Conservation (phyloP, 2,329 filamentous ascomycete genomes). For the Apiospora phragmitis region DNA sequence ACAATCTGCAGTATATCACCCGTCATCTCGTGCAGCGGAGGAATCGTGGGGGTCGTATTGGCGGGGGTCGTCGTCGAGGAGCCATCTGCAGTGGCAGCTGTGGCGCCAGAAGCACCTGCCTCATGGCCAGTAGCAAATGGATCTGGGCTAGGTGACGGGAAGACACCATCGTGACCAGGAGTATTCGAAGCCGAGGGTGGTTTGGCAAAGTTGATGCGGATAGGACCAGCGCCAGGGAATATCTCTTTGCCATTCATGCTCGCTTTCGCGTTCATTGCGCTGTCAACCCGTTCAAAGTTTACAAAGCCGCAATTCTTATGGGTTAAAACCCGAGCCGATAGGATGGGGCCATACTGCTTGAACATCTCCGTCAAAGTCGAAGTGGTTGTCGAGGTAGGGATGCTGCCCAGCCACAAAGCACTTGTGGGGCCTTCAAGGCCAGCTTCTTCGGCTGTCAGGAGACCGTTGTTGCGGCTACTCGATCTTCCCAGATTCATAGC, state of each 20-base stretch:
- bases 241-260: slow-evolving; percentile 96
- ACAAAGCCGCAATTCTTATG: slow-evolving; percentile 99
- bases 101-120: slow-evolving; percentile 37
- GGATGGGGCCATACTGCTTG: slow-evolving; percentile 85
- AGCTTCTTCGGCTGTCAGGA: slow-evolving; percentile 73
- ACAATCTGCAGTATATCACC: slow-evolving; percentile 84
- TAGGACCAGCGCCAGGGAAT: slow-evolving; percentile 92
- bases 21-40: slow-evolving; percentile 75
- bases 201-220: slow-evolving; percentile 96
- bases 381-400: slow-evolving; percentile 93
- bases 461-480: slow-evolving; percentile 65
- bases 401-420: slow-evolving; percentile 95
- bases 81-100: slow-evolving; percentile 41
- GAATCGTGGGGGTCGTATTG: slow-evolving; percentile 62
- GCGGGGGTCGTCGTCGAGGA: slow-evolving; percentile 32
- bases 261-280: slow-evolving; percentile 84
- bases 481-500: slow-evolving; percentile 71
- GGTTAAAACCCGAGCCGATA: slow-evolving; percentile 89
- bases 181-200: slow-evolving; percentile 88
- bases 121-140: slow-evolving; percentile 66
- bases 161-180: slow-evolving; percentile 83
- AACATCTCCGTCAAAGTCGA: slow-evolving; percentile 96
- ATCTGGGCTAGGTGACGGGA: slow-evolving; percentile 88
- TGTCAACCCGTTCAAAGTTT: slow-evolving; percentile 91
- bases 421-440: slow-evolving; percentile 87